Conservation (phyloP, 805 yeast genomes). For the Lipomyces starkeyi region DNA sequence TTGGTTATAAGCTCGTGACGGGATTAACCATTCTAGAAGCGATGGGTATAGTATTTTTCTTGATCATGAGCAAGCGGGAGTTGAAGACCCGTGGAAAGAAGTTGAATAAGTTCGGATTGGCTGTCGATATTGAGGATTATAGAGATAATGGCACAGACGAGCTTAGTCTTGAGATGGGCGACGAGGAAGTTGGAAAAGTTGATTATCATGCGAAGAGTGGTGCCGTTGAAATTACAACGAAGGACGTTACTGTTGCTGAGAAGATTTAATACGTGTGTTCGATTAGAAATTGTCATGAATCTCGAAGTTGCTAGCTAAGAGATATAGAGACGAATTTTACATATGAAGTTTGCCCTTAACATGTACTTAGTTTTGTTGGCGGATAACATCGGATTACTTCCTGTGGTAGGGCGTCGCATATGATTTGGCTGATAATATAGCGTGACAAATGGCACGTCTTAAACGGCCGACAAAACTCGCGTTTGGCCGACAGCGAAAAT, state of each 20-base stretch:
- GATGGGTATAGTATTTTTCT: slow-evolving; percentile 18
- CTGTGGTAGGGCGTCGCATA: no score
- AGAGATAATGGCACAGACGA: not conserved
- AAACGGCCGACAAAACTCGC: no score
- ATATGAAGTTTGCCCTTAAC: no score
- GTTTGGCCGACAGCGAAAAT: no score
- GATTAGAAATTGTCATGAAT: not conserved
- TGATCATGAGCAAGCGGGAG: slow-evolving; percentile 11
- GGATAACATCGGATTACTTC: no score
- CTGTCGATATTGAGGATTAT: slow-evolving; percentile 20
- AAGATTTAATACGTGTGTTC: not conserved
- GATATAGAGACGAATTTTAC: no score
- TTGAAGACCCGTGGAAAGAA: not conserved
- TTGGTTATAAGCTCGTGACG: slow-evolving; percentile 39
- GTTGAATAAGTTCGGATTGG: slow-evolving; percentile 11
- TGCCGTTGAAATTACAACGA: not conserved
- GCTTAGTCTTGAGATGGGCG: not conserved
- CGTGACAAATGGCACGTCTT: no score
- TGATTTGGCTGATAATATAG: no score
- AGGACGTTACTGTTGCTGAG: not conserved
- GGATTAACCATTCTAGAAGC: slow-evolving; percentile 7
- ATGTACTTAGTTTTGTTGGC: no score
- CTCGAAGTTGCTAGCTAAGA: not conserved
- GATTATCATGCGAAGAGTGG: not conserved
- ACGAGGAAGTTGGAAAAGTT: not conserved